These are phyloP conservation scores for Fusarium sp. DNA, from an alignment of 2,329 filamentous ascomycete genomes.

Conservation along the genomic window DNA sequence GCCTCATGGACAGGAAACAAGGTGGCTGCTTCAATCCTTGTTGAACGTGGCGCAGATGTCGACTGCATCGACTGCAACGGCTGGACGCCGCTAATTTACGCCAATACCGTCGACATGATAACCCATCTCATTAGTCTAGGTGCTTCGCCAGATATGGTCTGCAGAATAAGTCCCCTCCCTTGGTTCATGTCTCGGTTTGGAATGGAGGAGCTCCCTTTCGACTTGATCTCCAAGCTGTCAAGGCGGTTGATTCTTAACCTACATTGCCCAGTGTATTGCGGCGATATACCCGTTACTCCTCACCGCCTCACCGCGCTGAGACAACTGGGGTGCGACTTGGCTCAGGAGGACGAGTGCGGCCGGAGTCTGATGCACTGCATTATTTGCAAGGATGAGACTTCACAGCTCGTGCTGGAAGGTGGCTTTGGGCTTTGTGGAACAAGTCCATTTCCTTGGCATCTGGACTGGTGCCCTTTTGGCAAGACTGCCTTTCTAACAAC, in stretches of 20 bases:
- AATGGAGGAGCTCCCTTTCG: neutral
- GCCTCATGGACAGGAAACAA: neutral
- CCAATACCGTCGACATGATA: neutral
- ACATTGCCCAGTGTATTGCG: accelerated
- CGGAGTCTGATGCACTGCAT: conserved; percentile 14
- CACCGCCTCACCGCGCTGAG: accelerated
- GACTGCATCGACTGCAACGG: neutral
- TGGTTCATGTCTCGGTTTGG: neutral
- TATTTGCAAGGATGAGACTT: neutral
- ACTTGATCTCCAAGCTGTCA: neutral
- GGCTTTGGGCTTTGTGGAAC: neutral
- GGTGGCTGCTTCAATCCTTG: neutral
- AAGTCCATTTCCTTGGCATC: conserved; percentile 20
- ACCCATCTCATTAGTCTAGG: neutral
- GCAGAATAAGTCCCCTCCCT: neutral
- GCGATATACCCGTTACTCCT: neutral
- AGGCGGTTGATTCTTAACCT: neutral
- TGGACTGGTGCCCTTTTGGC: neutral
- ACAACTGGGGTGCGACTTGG: neutral
- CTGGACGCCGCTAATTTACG: neutral
- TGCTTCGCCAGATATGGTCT: neutral
- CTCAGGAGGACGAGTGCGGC: neutral
- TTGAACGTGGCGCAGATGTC: neutral
- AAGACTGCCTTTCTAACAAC: neutral
- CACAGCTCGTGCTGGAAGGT: neutral